These are phyloP conservation scores for Sclerotinia subarctica DNA, from an alignment of 2,329 filamentous ascomycete species.

Conservation along the genomic window DNA sequence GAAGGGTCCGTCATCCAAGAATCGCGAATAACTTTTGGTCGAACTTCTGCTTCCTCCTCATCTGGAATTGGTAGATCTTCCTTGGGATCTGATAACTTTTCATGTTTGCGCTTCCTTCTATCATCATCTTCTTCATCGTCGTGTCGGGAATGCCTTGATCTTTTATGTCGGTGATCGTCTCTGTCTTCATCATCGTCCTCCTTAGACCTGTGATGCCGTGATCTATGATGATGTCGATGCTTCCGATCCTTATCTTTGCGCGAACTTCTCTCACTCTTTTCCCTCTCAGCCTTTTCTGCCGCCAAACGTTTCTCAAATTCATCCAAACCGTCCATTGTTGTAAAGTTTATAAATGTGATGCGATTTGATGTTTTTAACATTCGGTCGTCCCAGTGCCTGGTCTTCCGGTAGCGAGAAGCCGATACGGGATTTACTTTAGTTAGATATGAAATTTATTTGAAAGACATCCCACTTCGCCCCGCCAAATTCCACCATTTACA, in stretches of 20 bases:
- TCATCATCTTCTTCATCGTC: slow-evolving; percentile 40
- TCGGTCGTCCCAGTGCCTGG: background rate
- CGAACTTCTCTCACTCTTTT: slow-evolving; percentile 46
- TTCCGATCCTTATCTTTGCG: slow-evolving; percentile 44
- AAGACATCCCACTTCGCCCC: slow-evolving; percentile 31
- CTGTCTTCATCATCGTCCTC: slow-evolving; percentile 29
- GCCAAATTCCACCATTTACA: slow-evolving; percentile 24
- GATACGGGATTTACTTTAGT: slow-evolving; percentile 17
- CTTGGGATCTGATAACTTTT: slow-evolving; percentile 48
- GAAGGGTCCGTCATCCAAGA: slow-evolving; percentile 93
- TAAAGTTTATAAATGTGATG: slow-evolving; percentile 17
- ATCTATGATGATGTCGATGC: slow-evolving; percentile 37
- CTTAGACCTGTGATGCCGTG: slow-evolving; percentile 35
- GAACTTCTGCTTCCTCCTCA: slow-evolving; percentile 44
- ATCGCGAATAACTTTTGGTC: slow-evolving; percentile 57
- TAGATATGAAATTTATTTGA: slow-evolving; percentile 23
- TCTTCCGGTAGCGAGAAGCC: slow-evolving; percentile 15
- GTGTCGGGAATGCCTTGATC: slow-evolving; percentile 46
- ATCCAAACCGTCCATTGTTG: slow-evolving; percentile 52
- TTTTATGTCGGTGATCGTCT: slow-evolving; percentile 60
- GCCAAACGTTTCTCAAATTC: slow-evolving; percentile 79
- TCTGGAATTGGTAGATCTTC: slow-evolving; percentile 51
- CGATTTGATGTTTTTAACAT: slow-evolving; percentile 14
- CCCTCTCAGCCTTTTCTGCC: slow-evolving; percentile 56
- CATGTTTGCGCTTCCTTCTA: slow-evolving; percentile 37